A percentile compares a stretch with the other conserved stretches of the same genome.
Conservation (phyloP, 495 filamentous ascomycete species). For the Lophiotrema nucula region DNA sequence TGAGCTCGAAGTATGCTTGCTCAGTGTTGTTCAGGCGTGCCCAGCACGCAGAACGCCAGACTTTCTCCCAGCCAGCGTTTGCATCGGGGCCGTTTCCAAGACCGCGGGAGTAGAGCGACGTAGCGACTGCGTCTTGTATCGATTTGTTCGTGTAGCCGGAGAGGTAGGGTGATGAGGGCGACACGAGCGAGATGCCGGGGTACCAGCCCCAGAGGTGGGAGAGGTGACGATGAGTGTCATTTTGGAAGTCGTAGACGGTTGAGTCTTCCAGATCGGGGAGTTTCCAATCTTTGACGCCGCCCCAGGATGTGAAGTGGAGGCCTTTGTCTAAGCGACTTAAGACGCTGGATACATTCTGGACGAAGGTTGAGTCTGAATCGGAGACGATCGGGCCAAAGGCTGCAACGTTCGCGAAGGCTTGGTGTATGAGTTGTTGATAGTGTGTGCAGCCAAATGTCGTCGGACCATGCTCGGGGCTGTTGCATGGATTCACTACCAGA, state of each 20-base stretch:
- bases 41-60: constrained; percentile 56
- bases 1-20: constrained; percentile 48
- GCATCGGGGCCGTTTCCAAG: constrained; percentile 44
- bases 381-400: neutral
- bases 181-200: constrained; percentile 46
- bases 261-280: constrained; percentile 33
- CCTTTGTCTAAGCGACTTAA: constrained; percentile 47
- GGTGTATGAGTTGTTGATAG: no score
- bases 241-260: constrained; percentile 40
- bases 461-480: no score
- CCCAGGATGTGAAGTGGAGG: constrained; percentile 49
- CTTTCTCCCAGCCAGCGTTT: constrained; percentile 56
- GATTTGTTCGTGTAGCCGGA: constrained; percentile 36
- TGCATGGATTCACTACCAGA: no score
- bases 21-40: constrained; percentile 49
- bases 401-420: no score
- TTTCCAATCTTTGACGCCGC: constrained; percentile 56
- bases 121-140: constrained; percentile 45
- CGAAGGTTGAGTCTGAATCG: neutral
- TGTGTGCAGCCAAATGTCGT: no score
- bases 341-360: constrained; percentile 29
- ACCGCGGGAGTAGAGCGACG: constrained; percentile 45
- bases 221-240: constrained; percentile 54
- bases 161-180: constrained; percentile 32
- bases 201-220: constrained; percentile 55